Conservation (phyloP, 306 rosid genomes). For the Oemleria cerasiformis region DNA sequence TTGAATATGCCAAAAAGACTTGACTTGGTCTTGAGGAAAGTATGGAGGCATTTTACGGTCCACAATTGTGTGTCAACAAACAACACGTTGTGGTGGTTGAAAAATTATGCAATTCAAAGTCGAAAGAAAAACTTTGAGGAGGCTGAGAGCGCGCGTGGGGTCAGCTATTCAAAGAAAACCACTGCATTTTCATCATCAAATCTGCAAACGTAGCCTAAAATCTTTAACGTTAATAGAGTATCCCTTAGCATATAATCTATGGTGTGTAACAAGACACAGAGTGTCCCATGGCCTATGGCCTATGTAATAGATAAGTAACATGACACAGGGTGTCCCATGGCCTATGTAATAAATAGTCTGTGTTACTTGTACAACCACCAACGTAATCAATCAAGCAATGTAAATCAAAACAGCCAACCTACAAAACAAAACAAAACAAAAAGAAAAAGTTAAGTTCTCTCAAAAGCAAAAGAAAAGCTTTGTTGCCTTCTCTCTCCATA, state of each 20-base stretch:
- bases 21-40: neutral
- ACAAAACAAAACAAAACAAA: constrained; percentile 18
- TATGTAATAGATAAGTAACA: neutral
- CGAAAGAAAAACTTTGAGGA: neutral
- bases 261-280: neutral
- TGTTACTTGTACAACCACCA: neutral
- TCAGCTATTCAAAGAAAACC: neutral
- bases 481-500: constrained; percentile 17
- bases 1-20: no score
- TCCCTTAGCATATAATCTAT: no score
- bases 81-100: neutral
- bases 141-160: neutral
- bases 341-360: no score
- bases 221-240: no score
- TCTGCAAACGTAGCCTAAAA: neutral
- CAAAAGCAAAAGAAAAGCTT: constrained; percentile 45
- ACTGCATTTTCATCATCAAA: neutral
- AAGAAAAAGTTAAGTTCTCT: constrained; percentile 20
- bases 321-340: neutral
- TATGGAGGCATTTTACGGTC: neutral
- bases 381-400: constrained; percentile 1
- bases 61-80: neutral
- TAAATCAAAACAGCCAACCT: neutral
- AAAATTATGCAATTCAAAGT: neutral
- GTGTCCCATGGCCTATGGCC: neutral